Percentiles rank a stretch among this genome's conserved stretches.
phyloP scores from a whole-genome alignment of 495 filamentous ascomycete species.

The Sabuloglossum arenarium region DNA sequence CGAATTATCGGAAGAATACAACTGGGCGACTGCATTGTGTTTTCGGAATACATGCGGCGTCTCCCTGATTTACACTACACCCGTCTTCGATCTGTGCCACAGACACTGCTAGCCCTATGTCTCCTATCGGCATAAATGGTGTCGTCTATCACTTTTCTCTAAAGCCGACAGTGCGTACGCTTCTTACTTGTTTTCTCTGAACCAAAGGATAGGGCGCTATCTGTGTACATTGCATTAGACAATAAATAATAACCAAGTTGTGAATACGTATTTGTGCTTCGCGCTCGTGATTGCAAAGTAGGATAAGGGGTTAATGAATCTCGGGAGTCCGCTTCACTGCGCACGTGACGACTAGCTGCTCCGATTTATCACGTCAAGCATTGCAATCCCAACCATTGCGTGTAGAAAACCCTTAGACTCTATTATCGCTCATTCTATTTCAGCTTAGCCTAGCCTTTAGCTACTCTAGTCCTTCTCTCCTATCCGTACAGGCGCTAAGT shows the following conservation, averaged over 20 bases:
- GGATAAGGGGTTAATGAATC: not conserved
- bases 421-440: not conserved
- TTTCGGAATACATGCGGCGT: not conserved
- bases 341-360: not conserved
- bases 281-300: not conserved
- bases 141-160: not conserved
- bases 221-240: not conserved
- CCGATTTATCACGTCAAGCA: not conserved
- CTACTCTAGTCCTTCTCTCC: not conserved
- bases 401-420: not conserved
- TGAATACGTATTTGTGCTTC: not conserved
- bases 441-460: not conserved
- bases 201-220: slow-evolving; percentile 1
- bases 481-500: not conserved
- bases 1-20: not conserved
- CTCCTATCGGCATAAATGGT: not conserved
- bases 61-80: not conserved
- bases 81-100: not conserved
- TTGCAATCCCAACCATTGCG: not conserved
- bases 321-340: not conserved
- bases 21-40: not conserved
- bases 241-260: not conserved
- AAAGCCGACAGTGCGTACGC: not conserved
- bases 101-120: not conserved
- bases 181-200: not conserved